Evolutionary conservation across 2,329 filamentous ascomycete genomes (phyloP).

Genomic region (Fusarium sp.): DNA sequence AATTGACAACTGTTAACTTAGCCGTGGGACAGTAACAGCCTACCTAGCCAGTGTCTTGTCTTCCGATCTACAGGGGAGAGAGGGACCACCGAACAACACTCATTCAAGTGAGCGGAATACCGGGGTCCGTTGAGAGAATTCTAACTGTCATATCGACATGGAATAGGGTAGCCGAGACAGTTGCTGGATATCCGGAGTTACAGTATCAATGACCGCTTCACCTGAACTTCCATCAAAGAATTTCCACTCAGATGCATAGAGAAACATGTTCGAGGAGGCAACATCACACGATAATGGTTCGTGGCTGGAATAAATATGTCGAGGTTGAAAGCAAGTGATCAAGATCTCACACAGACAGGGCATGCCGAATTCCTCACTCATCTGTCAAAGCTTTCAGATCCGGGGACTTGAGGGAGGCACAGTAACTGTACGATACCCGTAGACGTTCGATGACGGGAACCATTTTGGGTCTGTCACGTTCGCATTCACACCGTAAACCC

Average conservation of each 20-base stretch:
- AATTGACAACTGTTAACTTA: constrained; percentile 36
- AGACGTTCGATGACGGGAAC: constrained; percentile 25
- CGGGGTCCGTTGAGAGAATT: constrained; percentile 20
- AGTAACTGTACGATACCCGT: constrained; percentile 26
- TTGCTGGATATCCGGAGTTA: constrained; percentile 1
- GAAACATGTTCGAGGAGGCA: constrained; percentile 12
- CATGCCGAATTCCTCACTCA: constrained; percentile 9
- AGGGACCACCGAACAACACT: constrained; percentile 6
- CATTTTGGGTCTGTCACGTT: constrained; percentile 8
- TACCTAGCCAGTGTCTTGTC: constrained; percentile 38
- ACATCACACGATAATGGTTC: constrained; percentile 19
- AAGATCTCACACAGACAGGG: constrained; percentile 4
- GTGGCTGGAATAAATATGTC: constrained; percentile 16
- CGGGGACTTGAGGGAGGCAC: constrained; percentile 7
- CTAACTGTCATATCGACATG: constrained; percentile 22
- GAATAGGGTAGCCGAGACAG: constrained; percentile 35
- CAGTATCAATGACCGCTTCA: constrained; percentile 8
- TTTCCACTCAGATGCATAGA: constrained; percentile 5
- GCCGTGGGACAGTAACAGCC: constrained; percentile 20
- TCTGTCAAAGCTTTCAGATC: constrained; percentile 14
- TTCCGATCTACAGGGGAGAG: constrained; percentile 17
- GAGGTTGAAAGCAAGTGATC: constrained; percentile 14
- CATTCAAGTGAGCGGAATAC: constrained; percentile 13
- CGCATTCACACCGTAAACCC: constrained; percentile 22
- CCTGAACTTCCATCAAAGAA: constrained; percentile 2